Conservation (phyloP, 2,329 filamentous ascomycete species). For the Beauveria caledonica region DNA sequence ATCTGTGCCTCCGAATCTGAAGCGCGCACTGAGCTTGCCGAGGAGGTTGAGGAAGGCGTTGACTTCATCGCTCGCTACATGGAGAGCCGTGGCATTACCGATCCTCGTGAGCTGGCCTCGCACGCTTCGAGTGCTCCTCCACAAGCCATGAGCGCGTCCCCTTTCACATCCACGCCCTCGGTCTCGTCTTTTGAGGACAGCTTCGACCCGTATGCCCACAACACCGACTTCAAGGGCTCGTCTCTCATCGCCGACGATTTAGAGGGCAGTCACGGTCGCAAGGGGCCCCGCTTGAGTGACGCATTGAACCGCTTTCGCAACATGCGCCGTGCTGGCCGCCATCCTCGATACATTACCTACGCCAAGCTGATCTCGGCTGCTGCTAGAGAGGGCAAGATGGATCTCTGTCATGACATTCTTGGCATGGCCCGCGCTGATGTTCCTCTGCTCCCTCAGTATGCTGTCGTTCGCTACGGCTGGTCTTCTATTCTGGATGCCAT, state of each 20-base stretch:
- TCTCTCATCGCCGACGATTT: conserved; percentile 83
- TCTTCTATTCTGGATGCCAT: conserved; percentile 93
- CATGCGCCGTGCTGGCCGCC: conserved; percentile 84
- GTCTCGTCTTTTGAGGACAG: conserved; percentile 65
- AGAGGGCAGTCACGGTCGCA: conserved; percentile 68
- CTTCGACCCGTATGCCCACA: conserved; percentile 84
- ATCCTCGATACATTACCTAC: conserved; percentile 93
- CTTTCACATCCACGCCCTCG: conserved; percentile 46
- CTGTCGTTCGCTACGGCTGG: conserved; percentile 89
- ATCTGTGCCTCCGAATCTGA: conserved; percentile 57
- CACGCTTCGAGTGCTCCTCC: conserved; percentile 34
- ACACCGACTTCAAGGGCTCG: conserved; percentile 89
- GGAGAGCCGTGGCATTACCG: conserved; percentile 44
- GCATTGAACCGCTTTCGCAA: conserved; percentile 80
- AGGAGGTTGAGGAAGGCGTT: conserved; percentile 81
- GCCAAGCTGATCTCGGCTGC: conserved; percentile 90
- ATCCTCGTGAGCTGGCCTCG: conserved; percentile 47
- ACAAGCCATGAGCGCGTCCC: conserved; percentile 36
- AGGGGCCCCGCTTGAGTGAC: conserved; percentile 67
- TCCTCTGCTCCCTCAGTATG: conserved; percentile 74
- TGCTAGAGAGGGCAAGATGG: conserved; percentile 74
- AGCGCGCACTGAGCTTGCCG: conserved; percentile 48
- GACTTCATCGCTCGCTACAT: conserved; percentile 59
- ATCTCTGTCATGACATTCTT: conserved; percentile 77
- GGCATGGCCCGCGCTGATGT: conserved; percentile 85